phyloP scores from a whole-genome alignment of 2,329 filamentous ascomycete species.

The Ascochyta fabae region DNA sequence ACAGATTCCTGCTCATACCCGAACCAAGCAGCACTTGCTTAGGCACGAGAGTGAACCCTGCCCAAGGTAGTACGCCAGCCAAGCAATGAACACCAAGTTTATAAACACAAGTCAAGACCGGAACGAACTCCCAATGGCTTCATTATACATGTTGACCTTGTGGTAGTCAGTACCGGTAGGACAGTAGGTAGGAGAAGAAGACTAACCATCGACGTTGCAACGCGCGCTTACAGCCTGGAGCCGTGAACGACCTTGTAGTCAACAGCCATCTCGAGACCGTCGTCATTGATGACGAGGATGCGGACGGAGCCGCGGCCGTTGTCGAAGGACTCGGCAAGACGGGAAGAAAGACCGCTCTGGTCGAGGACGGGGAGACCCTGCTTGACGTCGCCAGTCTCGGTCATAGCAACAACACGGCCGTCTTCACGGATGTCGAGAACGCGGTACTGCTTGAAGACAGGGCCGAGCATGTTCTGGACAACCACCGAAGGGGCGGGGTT shows the following conservation, averaged over 20 bases:
- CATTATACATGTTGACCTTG: conserved; percentile 35
- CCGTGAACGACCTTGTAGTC: conserved; percentile 99
- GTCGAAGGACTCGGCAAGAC: conserved; percentile 83
- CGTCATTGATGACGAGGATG: conserved; percentile 93
- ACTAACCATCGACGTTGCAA: conserved; percentile 42
- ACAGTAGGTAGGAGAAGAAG: background rate
- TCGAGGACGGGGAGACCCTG: conserved; percentile 91
- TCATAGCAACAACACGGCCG: conserved; percentile 88
- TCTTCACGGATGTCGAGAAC: conserved; percentile 95
- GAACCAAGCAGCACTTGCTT: conserved; percentile 28
- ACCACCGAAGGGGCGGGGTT: conserved; percentile 96
- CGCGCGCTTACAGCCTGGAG: conserved; percentile 62
- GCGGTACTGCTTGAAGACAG: conserved; percentile 99
- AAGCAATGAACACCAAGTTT: conserved; percentile 40
- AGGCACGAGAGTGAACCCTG: conserved; percentile 22
- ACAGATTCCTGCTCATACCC: conserved; percentile 36
- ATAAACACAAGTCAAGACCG: conserved; percentile 49
- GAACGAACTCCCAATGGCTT: conserved; percentile 44
- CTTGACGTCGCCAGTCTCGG: conserved; percentile 98
- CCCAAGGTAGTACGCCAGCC: conserved; percentile 27
- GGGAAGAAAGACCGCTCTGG: conserved; percentile 86
- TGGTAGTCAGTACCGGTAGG: background rate
- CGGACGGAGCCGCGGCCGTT: conserved; percentile 92
- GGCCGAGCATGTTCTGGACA: conserved; percentile 99
- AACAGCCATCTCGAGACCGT: conserved; percentile 91